Base-by-base conservation (phyloP, 2,329 filamentous ascomycete species). In the Apiospora arundinis region DNA sequence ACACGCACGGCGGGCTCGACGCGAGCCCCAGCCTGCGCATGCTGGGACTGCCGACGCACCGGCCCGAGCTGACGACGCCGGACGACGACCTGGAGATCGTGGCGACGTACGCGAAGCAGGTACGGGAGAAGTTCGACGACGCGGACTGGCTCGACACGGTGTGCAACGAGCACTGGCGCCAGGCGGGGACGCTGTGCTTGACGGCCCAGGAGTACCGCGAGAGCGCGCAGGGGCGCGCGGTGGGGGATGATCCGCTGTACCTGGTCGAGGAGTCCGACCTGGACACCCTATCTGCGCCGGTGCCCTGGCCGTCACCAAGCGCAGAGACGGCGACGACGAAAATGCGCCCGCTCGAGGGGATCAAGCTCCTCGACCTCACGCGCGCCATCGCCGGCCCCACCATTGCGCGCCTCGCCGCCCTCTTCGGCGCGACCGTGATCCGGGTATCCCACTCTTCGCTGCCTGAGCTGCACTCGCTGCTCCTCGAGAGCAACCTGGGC, bases 311-410 rank as follows among this genome's bases (percentile, higher is more conserved):
- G n/a, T 5, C 66, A 25, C 44, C 4, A 52, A 12, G 3, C 18
- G 81, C 4, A 76, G 80, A 80, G 5, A 71, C 81, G 0, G 74
- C 52, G 76, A 76, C 75, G 68, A 77, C 79, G 60, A 75, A 75
- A 14, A 74, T 77, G n/a, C 78, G 84, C 16, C 85, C 85, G 0
- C 82, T 87, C 0, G 83, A 83, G 1, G 85, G 86, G 0, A 76
- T 87, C 48, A 85, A 85, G 67, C 80, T 88, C 1, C 78, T 88
- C 1, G 86, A 87, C 70, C 74, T 87, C 5, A 83, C 82, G 9
- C 78, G 86, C 3, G 80, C 87, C 44, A 87, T 88, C 72, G 85
- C 86, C 8, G 85, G 81, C 0, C 86, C 86, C 1, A 77, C 82
- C 4, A 80, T 87, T 18, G 79, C 81, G 0, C 78, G 83, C 5